Conservation (phyloP, 1,139 yeast species). For the Suhomyces yuchorum region DNA sequence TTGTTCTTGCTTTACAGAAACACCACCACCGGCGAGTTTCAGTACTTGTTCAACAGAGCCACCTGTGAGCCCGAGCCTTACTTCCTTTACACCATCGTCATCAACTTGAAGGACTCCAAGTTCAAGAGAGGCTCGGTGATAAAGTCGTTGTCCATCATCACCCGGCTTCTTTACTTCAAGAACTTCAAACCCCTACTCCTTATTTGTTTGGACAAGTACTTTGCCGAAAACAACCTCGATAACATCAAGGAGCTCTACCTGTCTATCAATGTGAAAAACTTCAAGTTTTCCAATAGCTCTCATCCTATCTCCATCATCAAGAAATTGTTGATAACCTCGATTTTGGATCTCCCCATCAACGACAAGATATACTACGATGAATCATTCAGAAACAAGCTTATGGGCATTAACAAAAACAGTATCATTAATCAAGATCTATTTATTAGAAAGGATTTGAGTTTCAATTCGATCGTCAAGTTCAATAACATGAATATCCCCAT, state of each 20-base stretch:
- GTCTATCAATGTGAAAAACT: slow-evolving; percentile 39
- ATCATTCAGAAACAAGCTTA: slow-evolving; percentile 37
- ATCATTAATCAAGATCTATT: slow-evolving; percentile 34
- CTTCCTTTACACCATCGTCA: slow-evolving; percentile 59
- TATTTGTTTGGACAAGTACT: slow-evolving; percentile 54
- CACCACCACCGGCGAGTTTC: slow-evolving; percentile 41
- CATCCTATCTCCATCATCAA: slow-evolving; percentile 36
- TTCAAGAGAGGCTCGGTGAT: slow-evolving; percentile 58
- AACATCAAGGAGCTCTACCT: slow-evolving; percentile 34
- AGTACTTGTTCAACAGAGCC: slow-evolving; percentile 36
- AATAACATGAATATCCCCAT: slow-evolving; percentile 48
- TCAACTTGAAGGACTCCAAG: slow-evolving; percentile 47
- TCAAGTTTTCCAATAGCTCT: slow-evolving; percentile 30
- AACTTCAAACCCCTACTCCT: slow-evolving; percentile 60
- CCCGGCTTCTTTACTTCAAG: slow-evolving; percentile 54
- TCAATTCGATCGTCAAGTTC: slow-evolving; percentile 41
- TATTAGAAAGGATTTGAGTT: slow-evolving; percentile 48
- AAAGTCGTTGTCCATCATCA: slow-evolving; percentile 56
- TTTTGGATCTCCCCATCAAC: slow-evolving; percentile 49
- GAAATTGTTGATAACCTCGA: slow-evolving; percentile 46
- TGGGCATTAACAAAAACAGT: slow-evolving; percentile 40
- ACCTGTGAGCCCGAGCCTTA: slow-evolving; percentile 46
- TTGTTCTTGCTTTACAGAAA: slow-evolving; percentile 53
- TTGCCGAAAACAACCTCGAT: slow-evolving; percentile 27
- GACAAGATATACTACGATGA: slow-evolving; percentile 49